phyloP scores from a whole-genome alignment of 2,329 filamentous ascomycete species.

The Fusarium sp. region DNA sequence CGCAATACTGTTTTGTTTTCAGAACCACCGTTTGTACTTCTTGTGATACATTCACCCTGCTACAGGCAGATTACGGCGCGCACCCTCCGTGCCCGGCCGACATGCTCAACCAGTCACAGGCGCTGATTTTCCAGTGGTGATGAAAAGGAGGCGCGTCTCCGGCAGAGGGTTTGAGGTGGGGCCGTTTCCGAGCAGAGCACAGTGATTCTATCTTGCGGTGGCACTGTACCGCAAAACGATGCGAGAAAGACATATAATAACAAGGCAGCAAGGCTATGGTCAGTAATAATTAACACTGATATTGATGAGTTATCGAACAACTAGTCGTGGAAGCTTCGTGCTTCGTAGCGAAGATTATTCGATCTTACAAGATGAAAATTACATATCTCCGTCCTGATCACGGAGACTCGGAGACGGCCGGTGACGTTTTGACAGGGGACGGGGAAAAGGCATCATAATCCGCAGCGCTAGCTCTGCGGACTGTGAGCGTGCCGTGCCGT shows the following conservation, averaged over 20 bases:
- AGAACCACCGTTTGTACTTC: background rate
- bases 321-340: too few relatives aligned
- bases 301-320: too few relatives aligned
- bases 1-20: constrained; percentile 10
- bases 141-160: constrained; percentile 34
- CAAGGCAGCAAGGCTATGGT: background rate
- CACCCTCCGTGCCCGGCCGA: constrained; percentile 28
- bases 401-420: constrained; percentile 29
- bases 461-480: constrained; percentile 21
- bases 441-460: constrained; percentile 29
- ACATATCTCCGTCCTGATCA: constrained; percentile 30
- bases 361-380: too few relatives aligned
- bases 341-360: too few relatives aligned
- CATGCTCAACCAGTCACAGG: constrained; percentile 10
- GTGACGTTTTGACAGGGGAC: constrained; percentile 30
- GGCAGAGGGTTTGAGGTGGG: constrained; percentile 35
- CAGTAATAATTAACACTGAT: background rate
- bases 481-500: background rate
- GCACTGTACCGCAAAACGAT: constrained; percentile 26
- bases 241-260: background rate
- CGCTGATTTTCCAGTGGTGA: constrained; percentile 20
- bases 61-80: constrained; percentile 16
- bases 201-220: constrained; percentile 12
- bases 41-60: constrained; percentile 15
- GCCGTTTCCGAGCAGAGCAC: constrained; percentile 35